These are phyloP conservation scores for Pyrenophora seminiperda DNA, from an alignment of 2,329 filamentous ascomycete genomes.

Conservation along the genomic window DNA sequence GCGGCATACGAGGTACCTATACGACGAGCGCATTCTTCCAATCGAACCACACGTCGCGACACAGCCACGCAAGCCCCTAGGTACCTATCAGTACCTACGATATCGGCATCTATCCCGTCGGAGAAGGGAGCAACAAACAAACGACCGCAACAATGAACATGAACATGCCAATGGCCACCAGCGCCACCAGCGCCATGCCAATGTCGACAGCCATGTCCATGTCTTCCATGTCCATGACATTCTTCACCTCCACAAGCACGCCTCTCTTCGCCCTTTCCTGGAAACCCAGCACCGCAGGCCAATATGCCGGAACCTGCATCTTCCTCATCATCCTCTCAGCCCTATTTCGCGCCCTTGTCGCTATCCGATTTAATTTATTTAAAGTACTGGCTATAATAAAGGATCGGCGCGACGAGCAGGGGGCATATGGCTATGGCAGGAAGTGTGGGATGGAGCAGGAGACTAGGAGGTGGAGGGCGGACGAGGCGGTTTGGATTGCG, in stretches of 20 bases:
- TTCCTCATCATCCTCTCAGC: conserved; percentile 79
- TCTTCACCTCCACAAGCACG: conserved; percentile 66
- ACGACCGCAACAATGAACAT: conserved; percentile 8
- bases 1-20: too few relatives aligned
- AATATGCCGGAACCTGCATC: conserved; percentile 86
- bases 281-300: conserved; percentile 69
- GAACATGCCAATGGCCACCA: conserved; percentile 17
- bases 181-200: conserved; percentile 18
- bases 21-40: not conserved
- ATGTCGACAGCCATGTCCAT: conserved; percentile 11
- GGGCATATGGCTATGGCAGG: conserved; percentile 64
- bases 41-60: too few relatives aligned
- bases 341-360: conserved; percentile 70
- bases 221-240: conserved; percentile 60
- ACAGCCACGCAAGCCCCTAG: too few relatives aligned
- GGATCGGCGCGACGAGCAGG: conserved; percentile 56
- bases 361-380: conserved; percentile 62
- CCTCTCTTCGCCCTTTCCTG: conserved; percentile 70
- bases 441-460: not conserved
- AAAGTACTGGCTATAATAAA: conserved; percentile 48
- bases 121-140: not conserved
- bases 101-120: too few relatives aligned
- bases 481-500: conserved; percentile 74
- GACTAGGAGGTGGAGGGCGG: conserved; percentile 73
- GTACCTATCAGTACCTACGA: too few relatives aligned